Base-by-base conservation (phyloP, 768 basidiomycete species). In the Leccinum variicolor region DNA sequence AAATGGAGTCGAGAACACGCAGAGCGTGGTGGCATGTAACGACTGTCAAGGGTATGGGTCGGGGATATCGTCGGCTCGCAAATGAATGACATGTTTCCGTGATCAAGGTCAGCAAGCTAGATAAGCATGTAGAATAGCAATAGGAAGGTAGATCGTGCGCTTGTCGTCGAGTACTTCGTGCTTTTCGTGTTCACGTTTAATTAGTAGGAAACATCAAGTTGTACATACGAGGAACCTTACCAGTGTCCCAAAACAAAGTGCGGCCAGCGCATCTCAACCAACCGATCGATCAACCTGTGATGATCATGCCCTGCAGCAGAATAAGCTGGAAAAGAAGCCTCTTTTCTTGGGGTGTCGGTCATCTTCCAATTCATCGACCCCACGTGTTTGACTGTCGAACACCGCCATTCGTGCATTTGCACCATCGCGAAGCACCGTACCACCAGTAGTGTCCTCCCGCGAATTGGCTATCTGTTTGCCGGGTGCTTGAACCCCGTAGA, bases 301-400 rank as follows among this genome's bases (percentile, higher is more conserved):
- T 58, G 54, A 25, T 74, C 60, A 89, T 76, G 79, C 83, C 64
- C 84, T 81, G 70, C 89, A 92, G 73, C 89, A 92, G 56, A 91
- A 73, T 45, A 84, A 75, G 60, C 77, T 76, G 75, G 82, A 86
- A 68, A 91, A 77, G 21, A 87, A 83, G 59, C 76, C 81, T 71
- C 80, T 79, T 68, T 81, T 79, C 56, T 81, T 84, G 58, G 82
- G 82, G 26, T 83, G 83, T 60, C 79, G 84, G 65, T 87, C 86
- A 58, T 87, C 86, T 58, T 84, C 84, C 59, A 82, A 78, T 59
- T 85, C 83, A 50, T 83, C 81, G 13, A 75, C 79, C 49, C 81
- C 77, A 48, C 76, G 79, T 79, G 83, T 81, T 71, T 84, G 87
- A 34, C 85, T 84, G 56, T 88, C 87, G 63, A 88, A 90, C 45